Evolutionary conservation across 345 rosid species (phyloP).

Genomic region (Geranium rotundifolium): DNA sequence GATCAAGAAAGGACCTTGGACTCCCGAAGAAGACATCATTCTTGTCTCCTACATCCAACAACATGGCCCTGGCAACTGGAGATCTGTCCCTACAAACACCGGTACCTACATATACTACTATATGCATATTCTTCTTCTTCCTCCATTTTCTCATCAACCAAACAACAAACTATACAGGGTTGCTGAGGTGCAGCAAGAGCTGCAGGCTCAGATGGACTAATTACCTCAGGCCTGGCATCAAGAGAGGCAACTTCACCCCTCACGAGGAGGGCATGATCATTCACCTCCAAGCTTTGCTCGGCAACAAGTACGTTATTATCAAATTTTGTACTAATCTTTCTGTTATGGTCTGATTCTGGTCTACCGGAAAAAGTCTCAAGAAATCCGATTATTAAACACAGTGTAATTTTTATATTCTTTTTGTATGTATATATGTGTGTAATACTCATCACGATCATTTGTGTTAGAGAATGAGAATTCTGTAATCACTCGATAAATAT

Average conservation of each 20-base stretch:
- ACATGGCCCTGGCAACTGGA: slow-evolving; percentile 87
- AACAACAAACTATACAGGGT: slow-evolving; percentile 22
- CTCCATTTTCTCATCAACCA: not conserved
- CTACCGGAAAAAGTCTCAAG: too few relatives aligned
- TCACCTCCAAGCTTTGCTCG: slow-evolving; percentile 87
- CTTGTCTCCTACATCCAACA: slow-evolving; percentile 73
- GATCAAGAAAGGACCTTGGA: slow-evolving; percentile 89
- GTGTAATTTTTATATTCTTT: too few relatives aligned
- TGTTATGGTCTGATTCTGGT: too few relatives aligned
- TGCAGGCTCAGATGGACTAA: slow-evolving; percentile 93
- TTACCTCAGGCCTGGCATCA: slow-evolving; percentile 79
- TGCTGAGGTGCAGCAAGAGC: slow-evolving; percentile 78
- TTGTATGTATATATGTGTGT: too few relatives aligned
- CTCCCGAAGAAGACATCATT: slow-evolving; percentile 79
- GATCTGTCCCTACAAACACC: slow-evolving; percentile 78
- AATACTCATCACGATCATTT: too few relatives aligned
- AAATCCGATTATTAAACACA: too few relatives aligned
- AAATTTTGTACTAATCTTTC: too few relatives aligned
- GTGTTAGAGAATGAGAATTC: too few relatives aligned
- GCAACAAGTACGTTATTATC: slow-evolving; percentile 55
- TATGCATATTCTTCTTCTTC: too few relatives aligned
- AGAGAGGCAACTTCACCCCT: slow-evolving; percentile 75
- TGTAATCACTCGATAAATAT: too few relatives aligned
- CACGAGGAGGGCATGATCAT: slow-evolving; percentile 89
- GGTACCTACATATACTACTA: slow-evolving; percentile 18